Evolutionary conservation across 331 rosid genomes (phyloP), one percentile per base, ranked within the genome.

Genomic region (Quercus lobata): DNA sequence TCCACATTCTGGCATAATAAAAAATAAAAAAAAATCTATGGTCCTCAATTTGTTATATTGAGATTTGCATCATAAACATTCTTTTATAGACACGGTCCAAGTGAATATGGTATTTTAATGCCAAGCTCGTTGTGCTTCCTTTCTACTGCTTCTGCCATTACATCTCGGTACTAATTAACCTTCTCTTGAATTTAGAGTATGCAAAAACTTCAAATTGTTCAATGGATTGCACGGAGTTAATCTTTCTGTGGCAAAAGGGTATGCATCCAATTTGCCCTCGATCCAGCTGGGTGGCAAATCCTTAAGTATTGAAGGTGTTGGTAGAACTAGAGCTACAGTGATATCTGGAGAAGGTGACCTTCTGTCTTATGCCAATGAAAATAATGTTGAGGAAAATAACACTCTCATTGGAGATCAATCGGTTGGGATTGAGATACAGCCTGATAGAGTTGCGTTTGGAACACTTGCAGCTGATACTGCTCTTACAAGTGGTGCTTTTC

Each of bases 331-430:
- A 78, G 89, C 94, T 63, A 37, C 88, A 15, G 73, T 91, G 74
- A 74, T 76, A 24, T 78, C 93, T 22, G 92, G 84, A 52, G 92
- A 76, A 44, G 89, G 86, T 55, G 90, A 83, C 75, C 69, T 87
- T 58, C 77, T 87, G 81, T 87, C 89, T 71, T 79, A 82, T 87
- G 22, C 90, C 68, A 76, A 81, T 14, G 79, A 75, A 69, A 86
- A 71, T 53, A 77, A 18, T 37, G 74, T 74, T 44, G 46, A 78
- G 66, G 82, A 52, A 63, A 82, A 52, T 35, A 69, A 57, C 75
- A 65, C 71, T 76, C 76, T 81, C 34, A 46, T 70, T 76, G 75
- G 78, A 61, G 84, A 71, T 71, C 76, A 81, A 25, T 68, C 80
- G 57, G 68, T 76, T 73, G 84, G 86, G 53, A 71, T 83, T 73